A percentile compares a stretch with the other conserved stretches of the same genome.
Conservation (phyloP, 257 asterid genomes). For the Fraxinus anomala region DNA sequence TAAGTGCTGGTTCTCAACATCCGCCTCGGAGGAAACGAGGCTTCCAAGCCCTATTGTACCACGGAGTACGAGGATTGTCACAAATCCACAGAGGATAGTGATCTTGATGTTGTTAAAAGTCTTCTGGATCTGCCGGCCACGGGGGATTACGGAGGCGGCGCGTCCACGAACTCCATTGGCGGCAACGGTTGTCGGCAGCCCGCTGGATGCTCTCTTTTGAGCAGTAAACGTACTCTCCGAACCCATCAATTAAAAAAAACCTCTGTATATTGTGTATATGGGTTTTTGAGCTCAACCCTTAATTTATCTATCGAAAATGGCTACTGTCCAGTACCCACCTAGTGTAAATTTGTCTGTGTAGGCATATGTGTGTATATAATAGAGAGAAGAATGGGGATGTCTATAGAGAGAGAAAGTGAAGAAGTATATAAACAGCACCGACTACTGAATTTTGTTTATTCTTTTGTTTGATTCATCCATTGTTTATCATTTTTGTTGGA, state of each 20-base stretch:
- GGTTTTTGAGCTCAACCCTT: neutral
- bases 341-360: neutral
- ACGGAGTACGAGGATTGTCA: slow-evolving; percentile 80
- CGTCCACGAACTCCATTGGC: slow-evolving; percentile 54
- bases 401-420: slow-evolving; percentile 28
- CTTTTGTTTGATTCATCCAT: neutral
- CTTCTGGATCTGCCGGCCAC: slow-evolving; percentile 72
- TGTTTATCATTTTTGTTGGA: slow-evolving; percentile 22
- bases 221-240: slow-evolving; percentile 59
- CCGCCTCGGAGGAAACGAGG: slow-evolving; percentile 64
- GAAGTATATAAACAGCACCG: slow-evolving; percentile 33
- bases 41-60: slow-evolving; percentile 84
- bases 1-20: slow-evolving; percentile 62
- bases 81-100: slow-evolving; percentile 80
- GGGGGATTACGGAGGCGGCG: slow-evolving; percentile 47
- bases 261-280: neutral
- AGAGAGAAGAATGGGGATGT: slow-evolving; percentile 15
- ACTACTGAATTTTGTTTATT: slow-evolving; percentile 18
- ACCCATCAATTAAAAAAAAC: slow-evolving; percentile 43
- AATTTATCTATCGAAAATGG: slow-evolving; percentile 10
- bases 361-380: neutral
- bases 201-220: slow-evolving; percentile 59
- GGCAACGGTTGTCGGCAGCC: slow-evolving; percentile 49
- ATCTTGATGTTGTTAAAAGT: slow-evolving; percentile 78
- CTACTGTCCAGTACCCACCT: neutral